These are phyloP conservation scores for Alloteropsis angusta DNA, from an alignment of 202 grass and related monocot genomes.

Conservation along the genomic window DNA sequence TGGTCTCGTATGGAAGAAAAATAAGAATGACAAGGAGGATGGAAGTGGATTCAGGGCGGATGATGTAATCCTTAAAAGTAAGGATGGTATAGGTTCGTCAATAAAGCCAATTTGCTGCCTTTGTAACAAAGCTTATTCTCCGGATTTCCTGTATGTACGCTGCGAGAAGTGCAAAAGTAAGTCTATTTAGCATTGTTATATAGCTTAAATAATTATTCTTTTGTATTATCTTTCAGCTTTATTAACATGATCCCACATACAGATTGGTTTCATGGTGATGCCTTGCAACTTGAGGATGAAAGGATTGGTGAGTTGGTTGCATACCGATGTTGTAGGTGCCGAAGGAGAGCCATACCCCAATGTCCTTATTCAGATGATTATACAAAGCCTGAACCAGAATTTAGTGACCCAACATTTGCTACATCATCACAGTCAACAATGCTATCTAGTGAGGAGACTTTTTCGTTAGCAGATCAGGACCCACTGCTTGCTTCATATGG, in stretches of 20 bases:
- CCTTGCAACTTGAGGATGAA: constrained; percentile 73
- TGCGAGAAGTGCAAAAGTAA: constrained; percentile 84
- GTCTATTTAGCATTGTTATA: constrained; percentile 22
- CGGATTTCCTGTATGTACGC: constrained; percentile 66
- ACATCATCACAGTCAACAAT: constrained; percentile 34
- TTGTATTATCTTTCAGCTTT: constrained; percentile 18
- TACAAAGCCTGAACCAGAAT: constrained; percentile 54
- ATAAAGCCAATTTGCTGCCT: constrained; percentile 64
- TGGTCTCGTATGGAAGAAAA: constrained; percentile 84
- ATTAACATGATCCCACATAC: constrained; percentile 28
- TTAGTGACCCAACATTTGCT: constrained; percentile 27
- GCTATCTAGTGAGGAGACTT: constrained; percentile 30
- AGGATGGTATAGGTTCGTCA: constrained; percentile 35
- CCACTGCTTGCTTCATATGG: constrained; percentile 64
- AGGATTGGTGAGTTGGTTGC: constrained; percentile 51
- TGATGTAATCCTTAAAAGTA: constrained; percentile 75
- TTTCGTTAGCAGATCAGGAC: constrained; percentile 35
- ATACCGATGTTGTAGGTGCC: constrained; percentile 84
- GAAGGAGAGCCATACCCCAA: constrained; percentile 65
- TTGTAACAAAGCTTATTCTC: constrained; percentile 56
- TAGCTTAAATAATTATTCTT: constrained; percentile 22
- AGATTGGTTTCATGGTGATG: constrained; percentile 97
- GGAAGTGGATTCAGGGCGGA: constrained; percentile 60
- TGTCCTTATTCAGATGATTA: constrained; percentile 65
- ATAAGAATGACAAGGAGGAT: constrained; percentile 29